Conservation (phyloP, 1,139 yeast genomes). For the Geotrichum australiense region DNA sequence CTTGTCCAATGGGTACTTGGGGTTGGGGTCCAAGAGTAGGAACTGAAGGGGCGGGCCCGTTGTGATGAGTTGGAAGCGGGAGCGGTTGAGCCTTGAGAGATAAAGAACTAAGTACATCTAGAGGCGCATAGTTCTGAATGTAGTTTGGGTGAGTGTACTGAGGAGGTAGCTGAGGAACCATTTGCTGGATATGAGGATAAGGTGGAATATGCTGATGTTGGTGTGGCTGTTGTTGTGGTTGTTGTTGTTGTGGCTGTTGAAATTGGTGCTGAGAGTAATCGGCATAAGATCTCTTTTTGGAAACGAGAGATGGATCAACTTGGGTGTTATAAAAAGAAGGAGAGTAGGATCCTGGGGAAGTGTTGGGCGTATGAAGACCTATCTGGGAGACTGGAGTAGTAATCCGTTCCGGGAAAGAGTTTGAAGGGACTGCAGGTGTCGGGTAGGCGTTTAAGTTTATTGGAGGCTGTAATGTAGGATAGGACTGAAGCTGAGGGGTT, state of each 20-base stretch:
- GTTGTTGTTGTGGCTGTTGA: neutral
- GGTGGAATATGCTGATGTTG: neutral
- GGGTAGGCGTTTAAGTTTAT: neutral
- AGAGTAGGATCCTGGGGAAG: conserved; percentile 5
- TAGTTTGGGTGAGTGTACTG: neutral
- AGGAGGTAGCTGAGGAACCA: neutral
- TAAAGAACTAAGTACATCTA: no score
- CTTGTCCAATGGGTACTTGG: no score
- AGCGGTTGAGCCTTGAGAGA: no score
- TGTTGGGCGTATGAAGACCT: conserved; percentile 2
- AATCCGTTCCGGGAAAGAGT: neutral
- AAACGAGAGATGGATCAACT: neutral
- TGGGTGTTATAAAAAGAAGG: neutral
- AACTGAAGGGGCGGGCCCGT: no score
- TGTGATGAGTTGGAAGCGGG: no score
- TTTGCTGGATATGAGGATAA: neutral
- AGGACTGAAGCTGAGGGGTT: neutral
- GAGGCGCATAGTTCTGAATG: neutral
- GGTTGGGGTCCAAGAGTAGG: no score
- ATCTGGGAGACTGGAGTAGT: neutral
- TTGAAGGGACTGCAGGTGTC: conserved; percentile 3
- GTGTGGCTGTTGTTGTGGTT: neutral
- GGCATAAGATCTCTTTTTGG: neutral
- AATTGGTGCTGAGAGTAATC: neutral
- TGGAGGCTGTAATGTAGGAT: neutral